A percentile compares a stretch with the other conserved stretches of the same genome.
These are phyloP conservation scores for Penicillium glabrum DNA, from an alignment of 2,329 filamentous ascomycete genomes.

Conservation along the genomic window DNA sequence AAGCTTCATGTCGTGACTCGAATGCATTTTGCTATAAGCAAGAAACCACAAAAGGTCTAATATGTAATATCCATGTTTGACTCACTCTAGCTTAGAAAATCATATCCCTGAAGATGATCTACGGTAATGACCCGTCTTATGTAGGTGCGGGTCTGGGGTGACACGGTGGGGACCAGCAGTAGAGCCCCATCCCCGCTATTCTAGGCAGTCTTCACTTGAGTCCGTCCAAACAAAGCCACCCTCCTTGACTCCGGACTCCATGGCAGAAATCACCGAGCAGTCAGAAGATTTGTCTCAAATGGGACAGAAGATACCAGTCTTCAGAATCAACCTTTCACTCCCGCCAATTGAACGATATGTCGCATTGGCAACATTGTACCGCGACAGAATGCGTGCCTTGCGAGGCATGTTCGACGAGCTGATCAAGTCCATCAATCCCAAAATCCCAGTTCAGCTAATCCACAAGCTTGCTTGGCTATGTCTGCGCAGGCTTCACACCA, in stretches of 20 bases:
- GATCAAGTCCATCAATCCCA: constrained; percentile 35
- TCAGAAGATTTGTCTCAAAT: neutral
- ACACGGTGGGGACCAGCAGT: neutral
- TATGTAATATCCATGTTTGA: too few species aligned
- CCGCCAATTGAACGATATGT: constrained; percentile 55
- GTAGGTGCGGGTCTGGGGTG: neutral
- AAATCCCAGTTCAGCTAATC: constrained; percentile 26
- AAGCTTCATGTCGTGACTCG: too few species aligned
- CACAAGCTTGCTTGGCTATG: constrained; percentile 46
- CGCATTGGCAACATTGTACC: constrained; percentile 49
- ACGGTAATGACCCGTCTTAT: neutral
- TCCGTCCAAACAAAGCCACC: neutral
- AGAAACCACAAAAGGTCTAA: too few species aligned
- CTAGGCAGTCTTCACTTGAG: neutral
- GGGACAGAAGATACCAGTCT: constrained; percentile 34
- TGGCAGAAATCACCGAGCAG: neutral
- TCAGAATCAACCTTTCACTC: constrained; percentile 56
- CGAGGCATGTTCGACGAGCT: constrained; percentile 54
- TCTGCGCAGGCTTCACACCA: constrained; percentile 52
- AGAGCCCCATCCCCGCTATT: neutral
- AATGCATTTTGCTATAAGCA: too few species aligned
- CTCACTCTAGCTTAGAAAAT: too few species aligned
- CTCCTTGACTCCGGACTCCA: neutral
- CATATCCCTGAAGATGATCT: too few species aligned
- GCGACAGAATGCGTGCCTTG: constrained; percentile 45